Base-by-base conservation (phyloP, 116 monocot species). In the Iris pallida region DNA sequence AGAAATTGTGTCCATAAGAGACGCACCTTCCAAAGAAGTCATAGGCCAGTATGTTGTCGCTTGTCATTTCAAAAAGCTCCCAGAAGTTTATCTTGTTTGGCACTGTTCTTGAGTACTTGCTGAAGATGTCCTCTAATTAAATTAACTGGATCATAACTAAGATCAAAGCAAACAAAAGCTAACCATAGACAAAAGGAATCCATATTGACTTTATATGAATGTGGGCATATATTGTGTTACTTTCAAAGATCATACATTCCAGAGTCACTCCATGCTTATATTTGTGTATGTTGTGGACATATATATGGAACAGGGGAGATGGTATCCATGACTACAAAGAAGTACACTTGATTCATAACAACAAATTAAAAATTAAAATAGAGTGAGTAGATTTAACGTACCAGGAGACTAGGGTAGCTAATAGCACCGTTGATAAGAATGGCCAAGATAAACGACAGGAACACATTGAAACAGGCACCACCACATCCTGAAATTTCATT, bases 41-140 rank as follows among this genome's bases (percentile, higher is more conserved):
- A 59, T 58, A 75, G 3, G 73, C 55, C 4, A 64, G 43, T 0
- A 81, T 70, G 40, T 79, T 53, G 19, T 83, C 84, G 57, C 85
- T 80, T 5, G 93, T 93, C 95, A 95, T 84, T 10, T 42, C 15
- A 88, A 85, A 90, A 19, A 95, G 54, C 63, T 95, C 91, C 15
- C 46, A 2, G 8, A 76, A 66, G 0, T 80, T 84, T 54, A 95
- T 74, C 83, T 74, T 82, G 42, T 95, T 84, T 0, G 85, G 79
- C 42, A 49, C 71, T 0, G 88, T 88, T 4, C 17, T 55, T 5
- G 86, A 85, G 58, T 88, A 88, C 70, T 86, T 95, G 67, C 86
- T 91, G 80, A 95, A 95, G 4, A 95, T 81, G 70, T 82, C 84
- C 82, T 95, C 91, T n/a, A n/a, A n/a, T n/a, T 17, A 95, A 90